Conservation (phyloP, 2,329 filamentous ascomycete genomes). For the Penicillium sp. region DNA sequence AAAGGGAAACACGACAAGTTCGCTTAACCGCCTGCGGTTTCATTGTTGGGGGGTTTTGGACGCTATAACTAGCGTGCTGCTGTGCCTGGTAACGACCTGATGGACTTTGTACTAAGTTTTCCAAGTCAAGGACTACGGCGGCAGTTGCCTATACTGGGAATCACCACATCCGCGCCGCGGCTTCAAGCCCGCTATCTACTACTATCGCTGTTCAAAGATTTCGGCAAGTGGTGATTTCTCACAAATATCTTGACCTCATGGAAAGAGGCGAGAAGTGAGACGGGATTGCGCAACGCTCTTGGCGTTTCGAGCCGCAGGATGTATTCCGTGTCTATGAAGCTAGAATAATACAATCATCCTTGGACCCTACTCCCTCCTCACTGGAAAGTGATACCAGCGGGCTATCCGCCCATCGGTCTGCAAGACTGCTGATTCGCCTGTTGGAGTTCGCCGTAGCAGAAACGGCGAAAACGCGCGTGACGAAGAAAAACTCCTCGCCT, state of each 20-base stretch:
- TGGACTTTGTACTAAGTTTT: no score
- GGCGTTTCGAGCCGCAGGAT: no score
- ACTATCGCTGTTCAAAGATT: no score
- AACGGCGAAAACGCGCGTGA: slow-evolving; percentile 8
- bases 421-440: background rate
- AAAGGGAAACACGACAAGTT: slow-evolving; percentile 94
- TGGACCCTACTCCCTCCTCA: background rate
- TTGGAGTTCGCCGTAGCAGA: slow-evolving; percentile 7
- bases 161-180: no score
- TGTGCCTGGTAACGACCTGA: no score
- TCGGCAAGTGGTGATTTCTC: no score
- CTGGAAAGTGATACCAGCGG: background rate
- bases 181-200: no score
- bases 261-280: no score
- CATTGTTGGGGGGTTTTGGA: background rate
- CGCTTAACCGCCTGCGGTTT: slow-evolving; percentile 31
- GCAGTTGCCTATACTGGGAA: no score
- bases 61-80: no score
- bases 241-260: no score
- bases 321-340: background rate
- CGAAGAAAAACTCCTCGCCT: slow-evolving; percentile 4
- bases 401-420: slow-evolving; percentile 5
- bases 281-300: background rate
- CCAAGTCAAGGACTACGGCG: no score
- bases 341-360: background rate